Evolutionary conservation across 164 flowering plant species (phyloP).

Genomic region (grape (Vitis vinifera)): ASM3070453v1 NC_081823.1:10753001-10753500

Average conservation of each 20-base stretch:
- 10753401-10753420: conserved; percentile 26
- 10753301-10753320: neutral
- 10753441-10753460: conserved; percentile 22
- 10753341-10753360: too few species aligned
- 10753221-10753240: conserved; percentile 29
- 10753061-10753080: neutral
- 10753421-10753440: conserved; percentile 22
- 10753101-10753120: too few species aligned
- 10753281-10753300: conserved; percentile 32
- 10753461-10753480: conserved; percentile 42
- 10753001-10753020: too few species aligned
- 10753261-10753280: conserved; percentile 26
- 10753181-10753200: conserved; percentile 36
- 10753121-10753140: neutral
- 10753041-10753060: too few species aligned
- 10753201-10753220: conserved; percentile 33
- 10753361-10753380: too few species aligned
- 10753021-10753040: too few species aligned
- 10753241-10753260: conserved; percentile 27
- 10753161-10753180: conserved; percentile 24
- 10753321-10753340: neutral
- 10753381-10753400: conserved; percentile 15
- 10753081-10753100: neutral
- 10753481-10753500: conserved; percentile 29
- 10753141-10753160: conserved; percentile 28